A percentile compares a stretch with the other conserved stretches of the same genome.
phyloP scores from a whole-genome alignment of 176 grass and related monocot genomes.

The Otatea glauca region DNA sequence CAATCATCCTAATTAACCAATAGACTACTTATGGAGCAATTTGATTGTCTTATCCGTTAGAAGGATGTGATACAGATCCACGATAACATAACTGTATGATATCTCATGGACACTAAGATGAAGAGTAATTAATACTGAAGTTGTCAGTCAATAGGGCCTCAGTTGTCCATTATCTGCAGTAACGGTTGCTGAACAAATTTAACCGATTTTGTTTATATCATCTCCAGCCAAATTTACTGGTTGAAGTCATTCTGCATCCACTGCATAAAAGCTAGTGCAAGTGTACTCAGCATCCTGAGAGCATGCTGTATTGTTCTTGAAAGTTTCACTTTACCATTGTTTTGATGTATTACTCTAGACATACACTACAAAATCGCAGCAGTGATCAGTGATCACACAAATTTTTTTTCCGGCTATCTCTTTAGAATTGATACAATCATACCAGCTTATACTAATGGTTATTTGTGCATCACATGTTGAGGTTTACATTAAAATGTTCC shows the following conservation, averaged over 20 bases:
- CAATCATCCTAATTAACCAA: not conserved
- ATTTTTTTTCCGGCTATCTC: not conserved
- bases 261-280: not conserved
- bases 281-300: not conserved
- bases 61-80: not conserved
- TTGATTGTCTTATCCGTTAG: not conserved
- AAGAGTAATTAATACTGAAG: constrained; percentile 8
- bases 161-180: not conserved
- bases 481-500: not conserved
- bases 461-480: not conserved
- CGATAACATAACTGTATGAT: not conserved
- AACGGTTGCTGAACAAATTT: not conserved
- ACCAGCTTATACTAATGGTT: not conserved
- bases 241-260: not conserved
- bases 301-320: not conserved
- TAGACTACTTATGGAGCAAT: not conserved
- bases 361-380: constrained; percentile 12
- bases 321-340: not conserved
- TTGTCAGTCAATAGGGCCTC: not conserved
- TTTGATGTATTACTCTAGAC: not conserved
- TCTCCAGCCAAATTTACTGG: constrained; percentile 8
- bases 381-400: not conserved
- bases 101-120: not conserved
- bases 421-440: not conserved
- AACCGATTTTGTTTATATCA: not conserved